Base-by-base conservation (phyloP, 768 basidiomycete genomes). In the Coprinopsis sp. region DNA sequence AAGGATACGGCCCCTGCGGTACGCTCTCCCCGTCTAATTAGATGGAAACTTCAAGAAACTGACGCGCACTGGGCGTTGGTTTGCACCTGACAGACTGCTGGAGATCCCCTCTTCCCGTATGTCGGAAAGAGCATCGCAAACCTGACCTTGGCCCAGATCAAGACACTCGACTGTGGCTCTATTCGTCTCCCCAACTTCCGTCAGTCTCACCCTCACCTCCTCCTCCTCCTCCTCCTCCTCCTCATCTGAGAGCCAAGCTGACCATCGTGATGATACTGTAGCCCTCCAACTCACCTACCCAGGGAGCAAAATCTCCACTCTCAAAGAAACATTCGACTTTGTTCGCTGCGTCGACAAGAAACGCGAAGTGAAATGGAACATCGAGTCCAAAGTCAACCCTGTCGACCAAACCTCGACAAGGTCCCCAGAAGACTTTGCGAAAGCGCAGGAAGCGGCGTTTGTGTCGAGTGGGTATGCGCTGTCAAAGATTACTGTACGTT, bases 161-260 rank as follows among this genome's bases (percentile, higher is more conserved):
- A 82, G 64, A 90, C 84, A 4, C 62, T 91, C 34, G 87, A 91
- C 59, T 91, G 89, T 54, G 88, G 87, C 31, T 87, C 85, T 10
- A 68, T 73, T 54, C 76, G 87, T 21, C 76, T 78, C 39, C 53
- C 61, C 8, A 66, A 71, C 49, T 84, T 73, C 54, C 82, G 84
- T 87, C 64, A 57, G 80, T 56, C 18, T 19, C 6, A 23, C 30
- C n/a, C 2, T 46, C n/a, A 25, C 27, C 13, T 18, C 36, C 44
- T 27, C 25, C 30, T 8, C 19, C 36, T 6, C 21, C 36, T 25
- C 37, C 6, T 33, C 49, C n/a, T n/a, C n/a, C n/a, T n/a, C n/a
- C n/a, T 5, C 19, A 18, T 10, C 14, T 16, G 22, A 38, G 24
- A n/a, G 14, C 21, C 24, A 18, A 38, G 2, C 21, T 38, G n/a